Percentiles rank a stretch among this genome's conserved stretches.
Evolutionary conservation across 306 rosid species (phyloP).

Genomic region (Casuarina cunninghamiana): DNA sequence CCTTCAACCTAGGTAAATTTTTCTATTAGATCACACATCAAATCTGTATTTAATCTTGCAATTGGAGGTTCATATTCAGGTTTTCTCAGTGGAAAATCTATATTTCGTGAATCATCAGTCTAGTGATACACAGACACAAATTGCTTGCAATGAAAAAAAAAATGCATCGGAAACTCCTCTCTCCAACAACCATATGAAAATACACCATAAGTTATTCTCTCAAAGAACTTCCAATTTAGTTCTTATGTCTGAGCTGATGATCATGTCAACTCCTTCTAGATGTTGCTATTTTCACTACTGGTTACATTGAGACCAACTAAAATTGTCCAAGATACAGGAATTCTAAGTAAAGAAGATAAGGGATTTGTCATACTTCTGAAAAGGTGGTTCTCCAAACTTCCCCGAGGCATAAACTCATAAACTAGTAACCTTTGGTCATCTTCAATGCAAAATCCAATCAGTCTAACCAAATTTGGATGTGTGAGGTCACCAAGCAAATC

Average conservation of each 20-base stretch:
- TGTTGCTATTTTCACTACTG: slow-evolving; percentile 9
- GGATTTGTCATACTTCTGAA: slow-evolving; percentile 74
- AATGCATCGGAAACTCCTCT: slow-evolving; percentile 9
- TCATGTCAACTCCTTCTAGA: slow-evolving; percentile 2
- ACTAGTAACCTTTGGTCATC: slow-evolving; percentile 87
- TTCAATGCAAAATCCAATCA: slow-evolving; percentile 93
- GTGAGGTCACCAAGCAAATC: slow-evolving; percentile 88
- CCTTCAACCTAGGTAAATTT: not conserved
- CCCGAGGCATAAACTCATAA: slow-evolving; percentile 97
- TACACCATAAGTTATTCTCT: not conserved
- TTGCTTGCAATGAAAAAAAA: not conserved
- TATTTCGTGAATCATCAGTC: not conserved
- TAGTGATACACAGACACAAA: not conserved
- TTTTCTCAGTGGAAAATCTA: not conserved
- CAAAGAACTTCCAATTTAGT: not conserved
- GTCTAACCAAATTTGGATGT: slow-evolving; percentile 85
- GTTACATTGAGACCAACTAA: slow-evolving; percentile 21
- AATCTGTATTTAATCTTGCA: not conserved
- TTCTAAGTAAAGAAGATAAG: slow-evolving; percentile 22
- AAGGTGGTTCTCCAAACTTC: slow-evolving; percentile 99
- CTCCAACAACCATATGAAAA: not conserved
- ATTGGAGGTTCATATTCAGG: not conserved
- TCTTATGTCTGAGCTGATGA: not conserved
- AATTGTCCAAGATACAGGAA: slow-evolving; percentile 20
- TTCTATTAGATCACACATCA: not conserved